Evolutionary conservation across 345 rosid genomes (phyloP).

Genomic region (Punica granatum): DNA sequence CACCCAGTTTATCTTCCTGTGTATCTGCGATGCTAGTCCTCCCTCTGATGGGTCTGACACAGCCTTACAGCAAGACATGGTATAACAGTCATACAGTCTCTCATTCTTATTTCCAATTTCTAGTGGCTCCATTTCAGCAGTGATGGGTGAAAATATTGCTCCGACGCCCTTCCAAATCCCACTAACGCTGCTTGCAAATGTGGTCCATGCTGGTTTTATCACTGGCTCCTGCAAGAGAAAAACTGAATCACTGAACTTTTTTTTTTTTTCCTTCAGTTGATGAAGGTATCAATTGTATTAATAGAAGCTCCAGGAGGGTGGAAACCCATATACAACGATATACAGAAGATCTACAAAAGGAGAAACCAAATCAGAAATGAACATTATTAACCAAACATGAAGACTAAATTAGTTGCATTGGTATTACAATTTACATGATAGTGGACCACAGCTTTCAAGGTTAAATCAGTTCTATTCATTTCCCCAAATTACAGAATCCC

Average conservation of each 20-base stretch:
- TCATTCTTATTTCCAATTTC: slow-evolving; percentile 66
- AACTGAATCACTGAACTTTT: neutral
- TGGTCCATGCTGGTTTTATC: slow-evolving; percentile 71
- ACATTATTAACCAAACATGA: too few species aligned
- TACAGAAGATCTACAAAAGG: too few species aligned
- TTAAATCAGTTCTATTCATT: too few species aligned
- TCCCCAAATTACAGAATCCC: too few species aligned
- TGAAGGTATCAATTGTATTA: neutral
- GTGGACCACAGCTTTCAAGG: too few species aligned
- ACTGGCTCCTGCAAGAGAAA: slow-evolving; percentile 62
- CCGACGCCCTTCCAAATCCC: slow-evolving; percentile 98
- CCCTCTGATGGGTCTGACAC: slow-evolving; percentile 25
- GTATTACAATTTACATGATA: too few species aligned
- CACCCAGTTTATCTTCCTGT: slow-evolving; percentile 77
- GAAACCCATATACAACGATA: too few species aligned
- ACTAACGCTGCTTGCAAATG: slow-evolving; percentile 85
- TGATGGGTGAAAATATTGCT: slow-evolving; percentile 80
- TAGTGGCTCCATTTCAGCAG: slow-evolving; percentile 86
- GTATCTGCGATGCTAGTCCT: slow-evolving; percentile 40
- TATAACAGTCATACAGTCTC: slow-evolving; percentile 71
- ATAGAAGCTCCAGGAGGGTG: neutral
- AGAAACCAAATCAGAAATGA: too few species aligned
- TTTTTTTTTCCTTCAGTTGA: neutral
- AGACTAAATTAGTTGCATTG: too few species aligned
- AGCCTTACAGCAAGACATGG: slow-evolving; percentile 45